phyloP scores from a whole-genome alignment of 2,329 filamentous ascomycete genomes.

The Aspergillus versicolor region DNA sequence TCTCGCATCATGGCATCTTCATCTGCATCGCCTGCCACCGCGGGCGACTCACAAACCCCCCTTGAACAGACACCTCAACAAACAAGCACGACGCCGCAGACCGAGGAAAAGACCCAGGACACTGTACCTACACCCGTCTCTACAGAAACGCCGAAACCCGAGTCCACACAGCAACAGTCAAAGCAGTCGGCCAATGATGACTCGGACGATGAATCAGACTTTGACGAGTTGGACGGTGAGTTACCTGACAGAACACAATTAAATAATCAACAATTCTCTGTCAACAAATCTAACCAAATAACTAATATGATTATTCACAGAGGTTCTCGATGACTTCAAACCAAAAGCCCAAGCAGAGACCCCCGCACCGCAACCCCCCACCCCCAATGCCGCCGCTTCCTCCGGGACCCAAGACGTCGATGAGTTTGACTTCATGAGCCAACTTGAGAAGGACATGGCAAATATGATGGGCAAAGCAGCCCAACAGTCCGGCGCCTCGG shows the following conservation, averaged over 20 bases:
- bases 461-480: conserved; percentile 62
- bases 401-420: conserved; percentile 25
- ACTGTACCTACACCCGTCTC: not conserved
- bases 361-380: conserved; percentile 16
- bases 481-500: conserved; percentile 21
- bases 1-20: conserved; percentile 13
- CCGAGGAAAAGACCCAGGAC: not conserved
- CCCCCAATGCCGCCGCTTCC: not conserved
- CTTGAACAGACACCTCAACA: conserved; percentile 4
- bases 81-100: not conserved
- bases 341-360: conserved; percentile 25
- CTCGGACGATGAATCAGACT: conserved; percentile 81
- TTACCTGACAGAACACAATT: not conserved
- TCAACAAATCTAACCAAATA: not conserved
- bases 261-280: not conserved
- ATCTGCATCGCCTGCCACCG: conserved; percentile 11
- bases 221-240: conserved; percentile 87
- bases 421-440: conserved; percentile 66
- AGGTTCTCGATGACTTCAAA: conserved; percentile 90
- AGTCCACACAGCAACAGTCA: conserved; percentile 1
- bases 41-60: conserved; percentile 2
- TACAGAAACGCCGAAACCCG: not conserved
- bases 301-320: conserved; percentile 46
- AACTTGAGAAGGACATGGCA: conserved; percentile 89
- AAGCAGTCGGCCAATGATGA: conserved; percentile 33